Evolutionary conservation across 2,329 filamentous ascomycete genomes (phyloP).

Genomic region (Ophiocordyceps australis): DNA sequence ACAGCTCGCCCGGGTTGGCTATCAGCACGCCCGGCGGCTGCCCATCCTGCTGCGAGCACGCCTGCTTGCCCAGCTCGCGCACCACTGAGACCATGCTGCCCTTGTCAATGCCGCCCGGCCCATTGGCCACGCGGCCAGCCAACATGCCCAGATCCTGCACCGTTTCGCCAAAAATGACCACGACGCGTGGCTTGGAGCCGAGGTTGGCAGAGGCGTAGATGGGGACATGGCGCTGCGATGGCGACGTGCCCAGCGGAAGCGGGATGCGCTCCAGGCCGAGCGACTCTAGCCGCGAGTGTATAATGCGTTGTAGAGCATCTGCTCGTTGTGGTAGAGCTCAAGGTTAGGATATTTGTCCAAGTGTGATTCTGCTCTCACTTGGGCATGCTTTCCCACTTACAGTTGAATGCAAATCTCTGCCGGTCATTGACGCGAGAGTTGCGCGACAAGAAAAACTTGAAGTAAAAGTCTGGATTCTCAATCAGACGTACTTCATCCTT

Average conservation of each 20-base stretch:
- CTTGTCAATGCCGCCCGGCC: constrained; percentile 44
- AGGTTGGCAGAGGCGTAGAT: constrained; percentile 43
- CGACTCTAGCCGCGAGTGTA: constrained; percentile 40
- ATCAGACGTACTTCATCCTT: constrained; percentile 59
- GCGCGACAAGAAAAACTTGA: constrained; percentile 55
- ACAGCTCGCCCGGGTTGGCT: constrained; percentile 59
- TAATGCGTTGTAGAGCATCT: constrained; percentile 45
- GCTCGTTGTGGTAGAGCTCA: background rate
- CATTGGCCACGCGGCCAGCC: constrained; percentile 48
- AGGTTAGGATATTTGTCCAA: no score
- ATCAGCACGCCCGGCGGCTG: constrained; percentile 45
- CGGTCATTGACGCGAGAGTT: constrained; percentile 63
- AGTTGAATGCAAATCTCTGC: constrained; percentile 56
- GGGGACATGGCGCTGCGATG: constrained; percentile 39
- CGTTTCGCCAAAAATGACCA: constrained; percentile 59
- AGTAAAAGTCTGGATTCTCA: constrained; percentile 47
- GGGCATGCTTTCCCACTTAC: constrained; percentile 23
- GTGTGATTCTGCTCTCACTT: no score
- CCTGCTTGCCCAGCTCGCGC: constrained; percentile 19
- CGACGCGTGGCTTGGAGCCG: constrained; percentile 32
- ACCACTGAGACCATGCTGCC: constrained; percentile 56
- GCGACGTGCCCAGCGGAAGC: constrained; percentile 37
- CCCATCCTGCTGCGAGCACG: constrained; percentile 11
- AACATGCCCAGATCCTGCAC: constrained; percentile 57
- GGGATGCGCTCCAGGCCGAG: constrained; percentile 40